phyloP scores from a whole-genome alignment of 192 early-diverging fungal species.

The Phycomyces nitens region DNA sequence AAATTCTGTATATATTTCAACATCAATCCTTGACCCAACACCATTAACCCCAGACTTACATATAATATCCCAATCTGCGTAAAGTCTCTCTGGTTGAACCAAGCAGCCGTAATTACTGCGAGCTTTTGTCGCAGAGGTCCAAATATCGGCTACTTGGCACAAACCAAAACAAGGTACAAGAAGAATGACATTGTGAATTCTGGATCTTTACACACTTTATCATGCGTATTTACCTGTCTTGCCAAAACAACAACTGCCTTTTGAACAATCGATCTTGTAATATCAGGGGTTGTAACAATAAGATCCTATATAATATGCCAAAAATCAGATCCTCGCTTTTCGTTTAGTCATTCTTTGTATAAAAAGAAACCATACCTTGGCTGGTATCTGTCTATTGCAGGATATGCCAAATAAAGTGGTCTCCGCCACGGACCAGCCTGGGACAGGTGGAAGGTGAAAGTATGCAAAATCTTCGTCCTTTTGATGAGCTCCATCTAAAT shows the following conservation, averaged over 20 bases:
- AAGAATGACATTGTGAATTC: neutral
- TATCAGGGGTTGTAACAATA: constrained; percentile 65
- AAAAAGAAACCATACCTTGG: constrained; percentile 42
- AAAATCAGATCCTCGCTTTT: neutral
- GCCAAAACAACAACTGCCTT: constrained; percentile 79
- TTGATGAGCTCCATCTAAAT: constrained; percentile 70
- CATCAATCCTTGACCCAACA: too few species aligned
- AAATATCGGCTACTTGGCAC: constrained; percentile 51
- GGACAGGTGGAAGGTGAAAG: constrained; percentile 77
- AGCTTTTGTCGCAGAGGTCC: constrained; percentile 70
- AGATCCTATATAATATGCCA: constrained; percentile 47
- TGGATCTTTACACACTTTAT: too few species aligned
- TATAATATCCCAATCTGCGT: constrained; percentile 74
- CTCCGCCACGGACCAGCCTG: constrained; percentile 52
- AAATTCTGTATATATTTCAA: constrained; percentile 55
- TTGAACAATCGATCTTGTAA: constrained; percentile 76
- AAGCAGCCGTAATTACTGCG: constrained; percentile 73
- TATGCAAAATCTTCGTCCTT: constrained; percentile 79
- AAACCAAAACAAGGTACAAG: neutral
- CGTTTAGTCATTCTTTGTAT: neutral
- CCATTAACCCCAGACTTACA: too few species aligned
- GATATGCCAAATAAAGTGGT: constrained; percentile 78
- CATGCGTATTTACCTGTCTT: constrained; percentile 52
- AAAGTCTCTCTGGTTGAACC: constrained; percentile 78
- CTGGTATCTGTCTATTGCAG: constrained; percentile 75